Evolutionary conservation across 2,329 filamentous ascomycete genomes (phyloP).

Genomic region (Penicillium sp.): DNA sequence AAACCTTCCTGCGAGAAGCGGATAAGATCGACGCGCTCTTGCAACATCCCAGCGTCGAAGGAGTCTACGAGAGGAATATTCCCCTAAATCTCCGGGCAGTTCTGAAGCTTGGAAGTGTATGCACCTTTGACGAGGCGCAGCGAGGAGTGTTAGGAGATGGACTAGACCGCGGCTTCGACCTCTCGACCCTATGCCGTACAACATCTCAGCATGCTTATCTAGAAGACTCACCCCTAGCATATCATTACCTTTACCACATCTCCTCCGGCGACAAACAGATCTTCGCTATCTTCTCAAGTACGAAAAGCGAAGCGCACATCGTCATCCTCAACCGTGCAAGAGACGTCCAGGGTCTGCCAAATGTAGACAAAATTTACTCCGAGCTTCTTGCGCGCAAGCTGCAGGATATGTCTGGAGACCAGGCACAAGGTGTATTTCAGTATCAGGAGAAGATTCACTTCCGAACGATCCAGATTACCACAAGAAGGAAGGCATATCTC

Average conservation of each 20-base stretch:
- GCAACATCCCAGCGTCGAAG: slow-evolving; percentile 92
- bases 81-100: slow-evolving; percentile 86
- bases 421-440: slow-evolving; percentile 79
- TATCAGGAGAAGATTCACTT: slow-evolving; percentile 89
- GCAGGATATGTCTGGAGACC: slow-evolving; percentile 69
- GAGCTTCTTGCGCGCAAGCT: slow-evolving; percentile 71
- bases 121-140: slow-evolving; percentile 90
- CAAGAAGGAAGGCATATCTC: slow-evolving; percentile 83
- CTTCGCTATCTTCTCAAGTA: slow-evolving; percentile 90
- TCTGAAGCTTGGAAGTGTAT: slow-evolving; percentile 85
- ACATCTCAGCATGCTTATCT: slow-evolving; percentile 76
- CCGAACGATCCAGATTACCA: slow-evolving; percentile 85
- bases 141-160: slow-evolving; percentile 90
- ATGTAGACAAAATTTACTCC: slow-evolving; percentile 84
- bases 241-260: slow-evolving; percentile 92
- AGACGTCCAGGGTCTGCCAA: slow-evolving; percentile 85
- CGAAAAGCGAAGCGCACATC: slow-evolving; percentile 78
- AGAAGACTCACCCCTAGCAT: slow-evolving; percentile 73
- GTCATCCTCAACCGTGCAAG: slow-evolving; percentile 83
- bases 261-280: slow-evolving; percentile 88
- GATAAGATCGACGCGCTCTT: slow-evolving; percentile 83
- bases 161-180: slow-evolving; percentile 90
- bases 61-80: slow-evolving; percentile 93
- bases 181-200: slow-evolving; percentile 73
- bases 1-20: slow-evolving; percentile 81